Evolutionary conservation across 2,329 filamentous ascomycete species (phyloP).

Genomic region (Cladosporium sp.): DNA sequence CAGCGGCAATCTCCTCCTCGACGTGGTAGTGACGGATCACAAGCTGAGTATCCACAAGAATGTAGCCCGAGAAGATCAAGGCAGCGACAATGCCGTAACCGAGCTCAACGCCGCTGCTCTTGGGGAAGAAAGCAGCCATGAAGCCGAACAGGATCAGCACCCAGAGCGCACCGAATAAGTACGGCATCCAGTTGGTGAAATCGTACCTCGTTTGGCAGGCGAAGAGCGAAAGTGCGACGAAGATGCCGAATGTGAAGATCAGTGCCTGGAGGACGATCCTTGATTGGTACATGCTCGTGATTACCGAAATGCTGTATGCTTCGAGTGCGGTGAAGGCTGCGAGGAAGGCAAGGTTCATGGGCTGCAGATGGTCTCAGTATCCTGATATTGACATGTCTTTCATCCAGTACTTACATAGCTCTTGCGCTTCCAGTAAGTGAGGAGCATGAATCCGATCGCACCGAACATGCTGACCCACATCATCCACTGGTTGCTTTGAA

Average conservation of each 20-base stretch:
- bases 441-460: constrained; percentile 75
- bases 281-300: constrained; percentile 83
- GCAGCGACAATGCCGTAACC: constrained; percentile 78
- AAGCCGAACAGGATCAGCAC: constrained; percentile 87
- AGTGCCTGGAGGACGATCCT: constrained; percentile 85
- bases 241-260: constrained; percentile 70
- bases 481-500: constrained; percentile 76
- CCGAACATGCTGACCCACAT: constrained; percentile 85
- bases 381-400: no score
- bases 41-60: constrained; percentile 93
- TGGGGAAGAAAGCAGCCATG: constrained; percentile 84
- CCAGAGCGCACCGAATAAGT: constrained; percentile 88
- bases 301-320: constrained; percentile 87
- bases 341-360: constrained; percentile 90
- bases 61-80: constrained; percentile 89
- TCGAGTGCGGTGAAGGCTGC: constrained; percentile 84
- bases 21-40: constrained; percentile 95
- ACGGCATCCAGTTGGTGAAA: constrained; percentile 96
- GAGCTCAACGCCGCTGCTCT: constrained; percentile 75
- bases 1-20: constrained; percentile 94
- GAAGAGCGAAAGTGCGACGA: constrained; percentile 66
- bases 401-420: constrained; percentile 38
- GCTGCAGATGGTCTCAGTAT: constrained; percentile 51
- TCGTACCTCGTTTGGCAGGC: constrained; percentile 98
- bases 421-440: constrained; percentile 94